These are phyloP conservation scores for Pyrus communis DNA, from an alignment of 306 rosid genomes.

Conservation along the genomic window DNA sequence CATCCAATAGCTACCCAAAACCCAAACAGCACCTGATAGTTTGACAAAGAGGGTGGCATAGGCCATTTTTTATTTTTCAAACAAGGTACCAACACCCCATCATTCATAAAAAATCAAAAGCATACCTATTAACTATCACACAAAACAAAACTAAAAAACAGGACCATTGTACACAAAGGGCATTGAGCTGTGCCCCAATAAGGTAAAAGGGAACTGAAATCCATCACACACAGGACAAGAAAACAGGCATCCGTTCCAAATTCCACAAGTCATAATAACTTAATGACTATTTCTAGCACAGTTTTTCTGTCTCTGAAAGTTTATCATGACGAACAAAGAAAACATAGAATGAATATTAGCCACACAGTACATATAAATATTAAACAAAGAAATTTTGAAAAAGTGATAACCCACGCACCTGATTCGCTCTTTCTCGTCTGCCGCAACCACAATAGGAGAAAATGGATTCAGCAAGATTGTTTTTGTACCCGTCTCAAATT, in stretches of 20 bases:
- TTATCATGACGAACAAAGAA: not conserved
- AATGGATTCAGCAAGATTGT: conserved; percentile 79
- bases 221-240: not conserved
- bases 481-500: conserved; percentile 63
- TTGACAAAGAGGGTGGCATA: not conserved
- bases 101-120: not conserved
- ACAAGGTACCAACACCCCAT: not conserved
- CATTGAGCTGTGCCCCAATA: not conserved
- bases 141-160: not conserved
- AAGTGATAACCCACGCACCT: conserved; percentile 40
- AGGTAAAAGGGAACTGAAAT: not conserved
- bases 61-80: not conserved
- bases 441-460: conserved; percentile 87
- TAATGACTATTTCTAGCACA: not conserved
- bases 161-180: not conserved
- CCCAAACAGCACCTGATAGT: not conserved
- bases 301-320: not conserved
- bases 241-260: not conserved
- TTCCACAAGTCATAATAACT: not conserved
- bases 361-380: not conserved
- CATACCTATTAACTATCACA: not conserved
- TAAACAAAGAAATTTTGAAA: not conserved
- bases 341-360: not conserved
- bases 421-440: conserved; percentile 89
- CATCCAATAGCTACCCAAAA: not conserved